These are phyloP conservation scores for Thalassiosira mediterranea DNA, from an alignment of 352 stramenopile genomes.

Conservation along the genomic window DNA sequence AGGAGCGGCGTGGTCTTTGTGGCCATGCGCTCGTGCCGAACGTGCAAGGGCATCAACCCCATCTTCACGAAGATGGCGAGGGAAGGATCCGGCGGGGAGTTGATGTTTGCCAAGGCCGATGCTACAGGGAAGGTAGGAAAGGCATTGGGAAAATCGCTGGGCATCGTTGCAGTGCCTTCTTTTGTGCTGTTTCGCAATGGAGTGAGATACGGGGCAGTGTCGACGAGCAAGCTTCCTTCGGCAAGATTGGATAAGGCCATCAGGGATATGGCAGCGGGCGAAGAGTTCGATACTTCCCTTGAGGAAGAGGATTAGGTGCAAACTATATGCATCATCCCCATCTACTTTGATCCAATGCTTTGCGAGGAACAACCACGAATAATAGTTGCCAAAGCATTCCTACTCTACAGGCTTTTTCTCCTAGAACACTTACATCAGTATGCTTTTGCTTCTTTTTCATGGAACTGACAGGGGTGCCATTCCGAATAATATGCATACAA, in stretches of 20 bases:
- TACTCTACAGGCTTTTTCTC: no score
- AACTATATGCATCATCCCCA: no score
- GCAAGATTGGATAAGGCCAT: conserved; percentile 48
- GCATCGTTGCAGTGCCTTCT: conserved; percentile 65
- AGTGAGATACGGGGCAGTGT: conserved; percentile 49
- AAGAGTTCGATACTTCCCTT: conserved; percentile 53
- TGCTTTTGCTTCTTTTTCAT: no score
- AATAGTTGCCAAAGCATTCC: no score
- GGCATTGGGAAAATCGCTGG: conserved; percentile 58
- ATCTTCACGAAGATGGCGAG: conserved; percentile 71
- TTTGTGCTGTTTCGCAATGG: conserved; percentile 77
- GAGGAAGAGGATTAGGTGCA: conserved; percentile 20
- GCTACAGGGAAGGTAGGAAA: conserved; percentile 65
- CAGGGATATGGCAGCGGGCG: conserved; percentile 30
- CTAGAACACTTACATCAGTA: no score
- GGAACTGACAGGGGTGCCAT: no score
- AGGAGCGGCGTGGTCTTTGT: conserved; percentile 74
- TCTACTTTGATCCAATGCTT: no score
- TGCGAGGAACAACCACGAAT: no score
- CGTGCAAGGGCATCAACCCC: conserved; percentile 66
- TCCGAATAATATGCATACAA: no score
- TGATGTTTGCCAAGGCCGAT: conserved; percentile 80
- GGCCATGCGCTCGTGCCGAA: conserved; percentile 77
- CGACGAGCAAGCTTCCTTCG: conserved; percentile 48
- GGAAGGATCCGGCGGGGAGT: conserved; percentile 39